These are phyloP conservation scores for Fraxinus greggii DNA, from an alignment of 305 asterid species.

Conservation along the genomic window DNA sequence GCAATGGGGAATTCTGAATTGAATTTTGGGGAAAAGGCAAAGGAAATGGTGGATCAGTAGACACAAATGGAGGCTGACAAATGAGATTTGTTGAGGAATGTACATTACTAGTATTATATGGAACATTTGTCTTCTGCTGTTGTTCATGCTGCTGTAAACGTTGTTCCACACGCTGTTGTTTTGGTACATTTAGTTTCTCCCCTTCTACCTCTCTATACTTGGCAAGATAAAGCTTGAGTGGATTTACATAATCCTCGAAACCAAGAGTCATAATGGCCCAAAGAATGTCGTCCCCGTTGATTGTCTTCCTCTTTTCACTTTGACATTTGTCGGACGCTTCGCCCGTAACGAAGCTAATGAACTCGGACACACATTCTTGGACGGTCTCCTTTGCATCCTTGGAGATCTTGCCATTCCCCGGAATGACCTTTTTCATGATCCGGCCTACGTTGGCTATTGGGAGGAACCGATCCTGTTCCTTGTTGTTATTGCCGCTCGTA, in stretches of 20 bases:
- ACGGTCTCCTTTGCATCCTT: constrained; percentile 45
- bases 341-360: constrained; percentile 42
- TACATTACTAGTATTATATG: not conserved
- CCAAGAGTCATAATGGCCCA: constrained; percentile 45
- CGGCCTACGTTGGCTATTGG: constrained; percentile 39
- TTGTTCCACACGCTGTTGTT: not conserved
- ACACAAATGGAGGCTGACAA: not conserved
- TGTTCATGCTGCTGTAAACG: not conserved
- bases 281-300: constrained; percentile 43
- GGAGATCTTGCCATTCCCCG: constrained; percentile 37
- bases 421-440: constrained; percentile 41
- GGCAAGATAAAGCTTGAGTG: constrained; percentile 33
- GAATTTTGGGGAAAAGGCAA: not conserved
- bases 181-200: constrained; percentile 23
- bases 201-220: constrained; percentile 45
- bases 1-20: not conserved
- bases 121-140: not conserved
- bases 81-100: not conserved
- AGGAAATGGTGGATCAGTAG: not conserved
- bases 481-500: not conserved
- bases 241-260: constrained; percentile 39
- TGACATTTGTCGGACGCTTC: constrained; percentile 48
- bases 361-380: constrained; percentile 48
- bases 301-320: constrained; percentile 42
- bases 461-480: constrained; percentile 29